Conservation (phyloP, 768 basidiomycete species). For the Trametes punicea region DNA sequence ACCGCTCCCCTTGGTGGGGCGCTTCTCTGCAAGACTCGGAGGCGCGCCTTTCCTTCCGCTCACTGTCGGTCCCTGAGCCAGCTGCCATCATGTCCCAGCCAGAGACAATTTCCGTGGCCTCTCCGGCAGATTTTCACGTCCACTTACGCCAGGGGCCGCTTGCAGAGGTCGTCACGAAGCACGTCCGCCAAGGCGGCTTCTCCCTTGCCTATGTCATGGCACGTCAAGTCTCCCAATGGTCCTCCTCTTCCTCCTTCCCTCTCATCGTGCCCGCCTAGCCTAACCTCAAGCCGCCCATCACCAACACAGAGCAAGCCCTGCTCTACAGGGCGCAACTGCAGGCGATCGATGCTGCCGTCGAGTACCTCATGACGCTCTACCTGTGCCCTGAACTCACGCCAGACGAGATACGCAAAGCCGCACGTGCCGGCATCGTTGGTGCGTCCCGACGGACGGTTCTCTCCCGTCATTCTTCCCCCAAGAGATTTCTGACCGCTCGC, state of each 20-base stretch:
- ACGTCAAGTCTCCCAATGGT: constrained; percentile 16
- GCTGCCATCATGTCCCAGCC: constrained; percentile 26
- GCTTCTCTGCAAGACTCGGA: background rate
- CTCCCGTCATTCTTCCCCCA: background rate
- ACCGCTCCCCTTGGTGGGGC: constrained; percentile 1
- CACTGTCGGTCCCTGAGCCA: no score
- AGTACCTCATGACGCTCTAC: constrained; percentile 96
- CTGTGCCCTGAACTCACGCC: constrained; percentile 90
- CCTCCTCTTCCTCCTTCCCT: background rate
- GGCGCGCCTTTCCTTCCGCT: background rate
- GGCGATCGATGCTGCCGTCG: constrained; percentile 67
- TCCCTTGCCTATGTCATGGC: constrained; percentile 96
- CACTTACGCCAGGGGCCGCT: constrained; percentile 89
- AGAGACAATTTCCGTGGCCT: constrained; percentile 46
- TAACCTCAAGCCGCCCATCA: constrained; percentile 88
- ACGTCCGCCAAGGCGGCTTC: constrained; percentile 89
- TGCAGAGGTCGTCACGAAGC: constrained; percentile 80
- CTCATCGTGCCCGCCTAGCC: constrained; percentile 51
- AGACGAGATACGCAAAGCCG: constrained; percentile 86
- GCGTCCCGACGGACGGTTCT: constrained; percentile 8
- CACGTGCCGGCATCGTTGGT: constrained; percentile 75
- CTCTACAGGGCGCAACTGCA: constrained; percentile 76
- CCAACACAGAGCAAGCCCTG: constrained; percentile 74
- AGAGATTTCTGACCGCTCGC: no score
- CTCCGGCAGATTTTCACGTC: constrained; percentile 94